Conservation (phyloP, 768 basidiomycete species). For the Lentinula sp. region DNA sequence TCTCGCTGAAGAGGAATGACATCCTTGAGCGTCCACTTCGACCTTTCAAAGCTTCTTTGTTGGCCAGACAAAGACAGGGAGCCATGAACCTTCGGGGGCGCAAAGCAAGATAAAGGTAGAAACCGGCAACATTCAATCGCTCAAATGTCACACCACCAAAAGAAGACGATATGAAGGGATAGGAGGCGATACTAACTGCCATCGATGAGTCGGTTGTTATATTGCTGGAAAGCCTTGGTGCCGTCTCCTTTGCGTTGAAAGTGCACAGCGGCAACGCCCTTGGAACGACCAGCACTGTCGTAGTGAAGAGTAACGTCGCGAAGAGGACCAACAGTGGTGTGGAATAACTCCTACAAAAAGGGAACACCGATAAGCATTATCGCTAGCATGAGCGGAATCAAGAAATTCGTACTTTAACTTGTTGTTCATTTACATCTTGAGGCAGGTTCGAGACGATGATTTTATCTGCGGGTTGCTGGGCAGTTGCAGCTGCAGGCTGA, state of each 20-base stretch:
- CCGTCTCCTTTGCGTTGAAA: conserved; percentile 88
- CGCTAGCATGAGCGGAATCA: not conserved
- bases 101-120: conserved; percentile 10
- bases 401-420: conserved; percentile 71
- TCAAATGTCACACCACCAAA: conserved; percentile 18
- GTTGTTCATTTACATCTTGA: conserved; percentile 84
- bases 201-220: conserved; percentile 99
- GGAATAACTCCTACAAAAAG: conserved; percentile 78
- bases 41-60: too few relatives aligned
- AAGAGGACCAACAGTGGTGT: conserved; percentile 82
- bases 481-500: conserved; percentile 20
- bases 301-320: conserved; percentile 81
- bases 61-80: conserved; percentile 35
- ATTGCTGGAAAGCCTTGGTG: conserved; percentile 85
- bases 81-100: conserved; percentile 32
- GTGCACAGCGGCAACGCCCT: conserved; percentile 82
- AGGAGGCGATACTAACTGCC: conserved; percentile 93
- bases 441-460: conserved; percentile 97
- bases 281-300: conserved; percentile 80
- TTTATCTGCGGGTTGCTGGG: conserved; percentile 59
- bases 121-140: conserved; percentile 5
- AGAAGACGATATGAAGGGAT: conserved; percentile 30
- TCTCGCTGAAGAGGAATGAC: not conserved
- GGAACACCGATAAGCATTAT: not conserved
- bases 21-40: not conserved